Base-by-base conservation (phyloP, 441 rosid genomes). In the Jatropha multifida region DNA sequence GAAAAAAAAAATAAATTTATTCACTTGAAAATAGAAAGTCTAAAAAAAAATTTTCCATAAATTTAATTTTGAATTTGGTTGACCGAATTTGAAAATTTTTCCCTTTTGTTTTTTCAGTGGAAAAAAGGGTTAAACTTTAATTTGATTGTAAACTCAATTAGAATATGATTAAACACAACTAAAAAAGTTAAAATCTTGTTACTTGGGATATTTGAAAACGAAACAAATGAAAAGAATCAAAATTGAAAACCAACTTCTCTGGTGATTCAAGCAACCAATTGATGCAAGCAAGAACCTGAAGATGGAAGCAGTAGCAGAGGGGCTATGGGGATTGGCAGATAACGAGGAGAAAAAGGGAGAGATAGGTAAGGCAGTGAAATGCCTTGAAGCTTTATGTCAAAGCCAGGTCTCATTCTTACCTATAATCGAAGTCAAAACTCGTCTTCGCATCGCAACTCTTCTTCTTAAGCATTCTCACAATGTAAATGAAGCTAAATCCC, bases 381-480 rank as follows among this genome's bases (percentile, higher is more conserved):
- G 98, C 81, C 86, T 95, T 64, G 99, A 95, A 84, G 92, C 99
- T 7, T 87, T 93, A 27, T 93, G 96, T 81, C 98, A 93, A 81
- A 79, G 87, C 78, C 85, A 87, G 44, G 87, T 72, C 67, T 85
- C 98, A 3, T 90, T 93, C 77, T 80, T 95, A 14, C 98, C 99
- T 20, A 89, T 93, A 41, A 78, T 90, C 23, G 99, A 95, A 79
- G 93, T 90, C 80, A 95, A 95, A 80, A 85, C 96, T 44, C 93
- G 99, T 2, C 88, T 93, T 71, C 96, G 97, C 64, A 73, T 93
- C 65, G 90, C 99, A 32, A 78, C 91, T 58, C 90, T 95, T 66
- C 91, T 95, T 18, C 91, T 95, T 67, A 88, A 88, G 26, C 94
- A 93, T 83, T 74, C 94, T 72, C 92, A 93, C 85, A 96, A 92